Conservation (phyloP, 2,329 filamentous ascomycete species). For the Xylaria sp. region DNA sequence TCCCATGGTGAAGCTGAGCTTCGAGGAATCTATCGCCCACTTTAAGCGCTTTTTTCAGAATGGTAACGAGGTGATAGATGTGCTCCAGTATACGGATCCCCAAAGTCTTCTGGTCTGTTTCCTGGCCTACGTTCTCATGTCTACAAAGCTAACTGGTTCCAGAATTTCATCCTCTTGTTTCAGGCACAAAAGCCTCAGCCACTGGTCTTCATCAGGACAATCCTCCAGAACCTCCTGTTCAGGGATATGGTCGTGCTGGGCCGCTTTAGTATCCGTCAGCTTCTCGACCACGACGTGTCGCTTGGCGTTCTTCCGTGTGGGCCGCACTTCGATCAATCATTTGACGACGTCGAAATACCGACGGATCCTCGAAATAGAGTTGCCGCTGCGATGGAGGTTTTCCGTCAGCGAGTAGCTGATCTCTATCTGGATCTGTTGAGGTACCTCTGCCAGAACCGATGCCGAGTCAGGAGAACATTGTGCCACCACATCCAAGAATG, state of each 20-base stretch:
- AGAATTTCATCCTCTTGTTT: conserved; percentile 77
- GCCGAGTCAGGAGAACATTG: conserved; percentile 85
- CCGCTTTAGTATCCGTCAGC: conserved; percentile 69
- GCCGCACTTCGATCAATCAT: conserved; percentile 71
- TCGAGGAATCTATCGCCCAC: conserved; percentile 72
- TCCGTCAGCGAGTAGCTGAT: conserved; percentile 65
- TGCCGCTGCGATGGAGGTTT: conserved; percentile 73
- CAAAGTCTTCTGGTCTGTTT: conserved; percentile 70
- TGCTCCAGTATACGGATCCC: conserved; percentile 70
- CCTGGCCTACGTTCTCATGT: conserved; percentile 22
- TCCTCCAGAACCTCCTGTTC: conserved; percentile 78
- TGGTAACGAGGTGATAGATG: conserved; percentile 69
- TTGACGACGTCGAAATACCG: conserved; percentile 76
- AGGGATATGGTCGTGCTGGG: conserved; percentile 73
- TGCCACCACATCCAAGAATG: conserved; percentile 83
- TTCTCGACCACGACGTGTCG: conserved; percentile 83
- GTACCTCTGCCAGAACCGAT: conserved; percentile 86
- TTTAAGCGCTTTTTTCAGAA: conserved; percentile 75
- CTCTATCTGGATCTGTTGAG: conserved; percentile 85
- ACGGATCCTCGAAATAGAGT: conserved; percentile 77
- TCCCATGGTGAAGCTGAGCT: conserved; percentile 80
- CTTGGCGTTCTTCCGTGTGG: conserved; percentile 76
- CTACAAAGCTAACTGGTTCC: conserved; percentile 27
- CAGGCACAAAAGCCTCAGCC: conserved; percentile 82
- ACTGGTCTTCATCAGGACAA: conserved; percentile 79